phyloP scores from a whole-genome alignment of 805 yeast species.

The Starmera pachycereana region DNA sequence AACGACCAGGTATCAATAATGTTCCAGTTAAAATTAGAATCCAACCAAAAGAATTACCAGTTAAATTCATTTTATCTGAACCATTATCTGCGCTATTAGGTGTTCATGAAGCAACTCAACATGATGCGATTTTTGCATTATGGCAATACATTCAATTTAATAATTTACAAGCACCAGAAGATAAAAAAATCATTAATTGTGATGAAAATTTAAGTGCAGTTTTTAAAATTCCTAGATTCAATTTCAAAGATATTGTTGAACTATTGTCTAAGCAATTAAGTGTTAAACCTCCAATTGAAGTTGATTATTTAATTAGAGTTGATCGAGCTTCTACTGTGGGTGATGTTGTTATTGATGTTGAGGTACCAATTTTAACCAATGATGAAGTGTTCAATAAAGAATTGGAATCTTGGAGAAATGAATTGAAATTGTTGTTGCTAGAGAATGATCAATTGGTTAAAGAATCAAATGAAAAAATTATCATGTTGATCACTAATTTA shows the following conservation, averaged over 20 bases:
- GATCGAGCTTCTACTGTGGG: constrained; percentile 73
- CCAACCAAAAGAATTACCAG: constrained; percentile 71
- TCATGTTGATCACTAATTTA: constrained; percentile 38
- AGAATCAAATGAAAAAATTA: constrained; percentile 21
- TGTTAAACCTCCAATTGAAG: constrained; percentile 71
- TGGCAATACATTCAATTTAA: constrained; percentile 76
- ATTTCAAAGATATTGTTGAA: constrained; percentile 66
- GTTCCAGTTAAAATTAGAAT: constrained; percentile 64
- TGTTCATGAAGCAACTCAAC: constrained; percentile 68
- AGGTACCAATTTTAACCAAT: constrained; percentile 35
- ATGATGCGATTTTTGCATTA: constrained; percentile 67
- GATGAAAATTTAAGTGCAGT: constrained; percentile 35
- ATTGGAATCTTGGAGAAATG: constrained; percentile 20
- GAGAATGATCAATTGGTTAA: constrained; percentile 21
- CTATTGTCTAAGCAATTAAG: constrained; percentile 52
- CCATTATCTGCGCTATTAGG: constrained; percentile 67
- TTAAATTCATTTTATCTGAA: constrained; percentile 52
- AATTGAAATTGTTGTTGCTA: constrained; percentile 20
- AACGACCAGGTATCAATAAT: constrained; percentile 62
- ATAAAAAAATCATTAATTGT: constrained; percentile 41
- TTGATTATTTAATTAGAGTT: constrained; percentile 70
- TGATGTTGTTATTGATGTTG: constrained; percentile 68
- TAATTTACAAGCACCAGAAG: constrained; percentile 48
- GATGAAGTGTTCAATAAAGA: constrained; percentile 1
- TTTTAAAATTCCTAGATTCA: constrained; percentile 41